Percentiles rank a stretch among this genome's conserved stretches.
These are phyloP conservation scores for Hippophae rhamnoides DNA, from an alignment of 306 rosid species.

Conservation along the genomic window DNA sequence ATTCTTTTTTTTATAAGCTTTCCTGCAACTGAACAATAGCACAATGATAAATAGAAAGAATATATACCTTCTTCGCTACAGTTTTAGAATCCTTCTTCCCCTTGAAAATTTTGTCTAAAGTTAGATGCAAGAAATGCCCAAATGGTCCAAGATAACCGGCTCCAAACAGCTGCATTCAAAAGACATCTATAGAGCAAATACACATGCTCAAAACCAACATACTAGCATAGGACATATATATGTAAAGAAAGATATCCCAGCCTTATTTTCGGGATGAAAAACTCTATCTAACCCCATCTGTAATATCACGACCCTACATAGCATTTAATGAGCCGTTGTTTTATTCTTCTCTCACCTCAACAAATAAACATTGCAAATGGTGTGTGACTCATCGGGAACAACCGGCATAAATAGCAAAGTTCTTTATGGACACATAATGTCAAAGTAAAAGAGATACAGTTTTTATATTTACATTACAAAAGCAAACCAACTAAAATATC, in stretches of 20 bases:
- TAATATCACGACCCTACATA: too few relatives aligned
- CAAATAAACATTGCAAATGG: too few relatives aligned
- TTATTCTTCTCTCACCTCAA: too few relatives aligned
- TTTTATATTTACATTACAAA: too few relatives aligned
- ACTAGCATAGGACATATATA: neutral
- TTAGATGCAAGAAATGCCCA: slow-evolving; percentile 63
- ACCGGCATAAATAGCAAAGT: too few relatives aligned
- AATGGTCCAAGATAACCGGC: slow-evolving; percentile 91
- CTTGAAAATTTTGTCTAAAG: slow-evolving; percentile 72
- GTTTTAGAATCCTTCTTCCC: slow-evolving; percentile 89
- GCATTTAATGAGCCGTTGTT: too few relatives aligned
- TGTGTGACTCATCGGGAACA: too few relatives aligned
- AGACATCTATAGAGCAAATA: neutral
- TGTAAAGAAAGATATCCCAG: neutral
- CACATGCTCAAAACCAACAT: neutral
- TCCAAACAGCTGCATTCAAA: slow-evolving; percentile 64
- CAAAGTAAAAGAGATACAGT: too few relatives aligned
- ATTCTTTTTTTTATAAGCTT: neutral
- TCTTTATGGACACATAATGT: too few relatives aligned
- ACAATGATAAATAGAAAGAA: slow-evolving; percentile 8
- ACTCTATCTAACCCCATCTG: too few relatives aligned
- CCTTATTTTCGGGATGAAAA: neutral
- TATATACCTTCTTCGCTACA: slow-evolving; percentile 69
- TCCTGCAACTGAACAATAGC: slow-evolving; percentile 7
- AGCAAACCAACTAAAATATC: too few relatives aligned